These are phyloP conservation scores for Rhizophora apiculata DNA, from an alignment of 345 rosid genomes.

Conservation along the genomic window DNA sequence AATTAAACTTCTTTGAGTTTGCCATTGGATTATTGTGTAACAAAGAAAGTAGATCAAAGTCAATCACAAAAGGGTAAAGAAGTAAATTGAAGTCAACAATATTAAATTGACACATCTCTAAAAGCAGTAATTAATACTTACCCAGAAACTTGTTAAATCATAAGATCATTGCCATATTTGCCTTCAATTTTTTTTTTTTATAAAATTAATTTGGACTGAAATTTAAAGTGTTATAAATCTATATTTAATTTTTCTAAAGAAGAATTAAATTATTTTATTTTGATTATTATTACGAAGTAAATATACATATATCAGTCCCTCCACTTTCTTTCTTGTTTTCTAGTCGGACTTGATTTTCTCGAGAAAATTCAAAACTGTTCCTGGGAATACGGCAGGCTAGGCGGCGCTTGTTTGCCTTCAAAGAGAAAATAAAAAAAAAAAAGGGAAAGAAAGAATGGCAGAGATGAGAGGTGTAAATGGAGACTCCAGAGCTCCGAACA, in stretches of 20 bases:
- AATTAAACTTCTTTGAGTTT: too few relatives aligned
- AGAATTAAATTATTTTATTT: background rate
- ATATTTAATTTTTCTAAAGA: background rate
- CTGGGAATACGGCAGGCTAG: constrained; percentile 9
- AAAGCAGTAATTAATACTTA: background rate
- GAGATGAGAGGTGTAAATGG: constrained; percentile 48
- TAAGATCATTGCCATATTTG: constrained; percentile 61
- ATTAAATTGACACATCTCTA: background rate
- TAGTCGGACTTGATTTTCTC: constrained; percentile 9
- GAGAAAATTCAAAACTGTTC: constrained; percentile 26
- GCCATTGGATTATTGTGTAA: too few relatives aligned
- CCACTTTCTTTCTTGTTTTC: background rate
- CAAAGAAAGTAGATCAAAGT: background rate
- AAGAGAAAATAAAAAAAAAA: background rate
- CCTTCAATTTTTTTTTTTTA: constrained; percentile 21
- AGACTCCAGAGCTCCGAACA: constrained; percentile 37
- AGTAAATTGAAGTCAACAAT: background rate
- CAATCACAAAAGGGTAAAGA: background rate
- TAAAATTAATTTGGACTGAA: background rate
- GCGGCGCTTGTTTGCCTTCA: too few relatives aligned
- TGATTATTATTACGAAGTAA: background rate
- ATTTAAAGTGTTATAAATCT: background rate
- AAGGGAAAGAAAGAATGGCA: background rate
- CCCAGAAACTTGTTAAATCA: too few relatives aligned
- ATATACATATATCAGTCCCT: background rate